Conservation (phyloP, 805 yeast genomes). For the Sugiyamaella lignohabitans region DNA sequence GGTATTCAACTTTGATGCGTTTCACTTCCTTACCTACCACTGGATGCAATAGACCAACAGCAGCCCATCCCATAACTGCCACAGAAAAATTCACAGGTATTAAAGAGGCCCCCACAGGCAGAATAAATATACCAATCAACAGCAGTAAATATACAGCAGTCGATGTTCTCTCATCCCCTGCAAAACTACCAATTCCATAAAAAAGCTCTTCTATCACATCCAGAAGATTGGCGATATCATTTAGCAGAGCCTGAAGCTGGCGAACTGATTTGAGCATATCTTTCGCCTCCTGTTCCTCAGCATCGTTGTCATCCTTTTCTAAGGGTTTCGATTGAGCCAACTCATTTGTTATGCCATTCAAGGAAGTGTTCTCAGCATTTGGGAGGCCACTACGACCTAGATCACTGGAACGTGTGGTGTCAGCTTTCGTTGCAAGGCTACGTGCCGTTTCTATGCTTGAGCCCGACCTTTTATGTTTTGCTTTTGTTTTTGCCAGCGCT, state of each 20-base stretch:
- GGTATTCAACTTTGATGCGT: conserved; percentile 22
- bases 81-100: conserved; percentile 58
- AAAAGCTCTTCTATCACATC: conserved; percentile 50
- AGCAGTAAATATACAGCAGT: conserved; percentile 48
- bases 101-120: conserved; percentile 36
- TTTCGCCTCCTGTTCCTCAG: neutral
- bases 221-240: conserved; percentile 36
- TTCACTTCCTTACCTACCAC: conserved; percentile 31
- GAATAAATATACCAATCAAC: conserved; percentile 19
- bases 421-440: neutral
- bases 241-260: conserved; percentile 12
- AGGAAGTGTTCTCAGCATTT: neutral
- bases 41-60: conserved; percentile 55
- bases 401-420: neutral
- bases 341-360: neutral
- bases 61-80: conserved; percentile 52
- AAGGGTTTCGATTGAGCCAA: neutral
- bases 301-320: neutral
- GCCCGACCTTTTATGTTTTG: neutral
- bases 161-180: conserved; percentile 54
- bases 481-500: neutral
- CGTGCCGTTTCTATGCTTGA: neutral
- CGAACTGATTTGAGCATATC: conserved; percentile 8
- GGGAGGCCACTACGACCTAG: neutral
- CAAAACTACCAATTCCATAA: conserved; percentile 61